These are phyloP conservation scores for Tausonia pullulans DNA, from an alignment of 1,284 basidiomycete genomes.

Conservation along the genomic window DNA sequence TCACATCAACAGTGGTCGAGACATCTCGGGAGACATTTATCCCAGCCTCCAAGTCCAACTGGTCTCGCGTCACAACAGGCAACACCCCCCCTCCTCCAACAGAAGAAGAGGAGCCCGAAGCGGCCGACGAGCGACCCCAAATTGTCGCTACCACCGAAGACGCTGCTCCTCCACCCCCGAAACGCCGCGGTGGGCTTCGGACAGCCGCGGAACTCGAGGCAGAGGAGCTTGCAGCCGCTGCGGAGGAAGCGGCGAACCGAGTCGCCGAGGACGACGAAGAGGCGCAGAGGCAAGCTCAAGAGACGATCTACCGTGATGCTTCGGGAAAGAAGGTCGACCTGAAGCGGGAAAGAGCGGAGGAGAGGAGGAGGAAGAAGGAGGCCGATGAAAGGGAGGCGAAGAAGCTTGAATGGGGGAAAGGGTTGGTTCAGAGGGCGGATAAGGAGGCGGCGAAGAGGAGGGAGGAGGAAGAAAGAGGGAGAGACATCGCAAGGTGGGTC, in stretches of 20 bases:
- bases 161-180: constrained; percentile 24
- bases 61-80: constrained; percentile 10
- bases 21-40: constrained; percentile 7
- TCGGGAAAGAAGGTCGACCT: constrained; percentile 81
- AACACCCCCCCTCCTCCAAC: constrained; percentile 10
- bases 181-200: constrained; percentile 58
- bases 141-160: constrained; percentile 19
- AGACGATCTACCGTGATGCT: constrained; percentile 89
- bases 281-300: constrained; percentile 54
- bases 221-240: constrained; percentile 35
- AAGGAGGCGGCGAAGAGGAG: constrained; percentile 52
- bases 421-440: constrained; percentile 73
- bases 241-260: constrained; percentile 43
- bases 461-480: constrained; percentile 52
- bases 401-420: constrained; percentile 96
- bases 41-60: constrained; percentile 4
- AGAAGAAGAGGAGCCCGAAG: neutral
- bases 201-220: constrained; percentile 43
- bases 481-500: constrained; percentile 55
- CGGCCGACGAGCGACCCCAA: constrained; percentile 20
- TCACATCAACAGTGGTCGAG: constrained; percentile 9
- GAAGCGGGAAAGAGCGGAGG: constrained; percentile 69
- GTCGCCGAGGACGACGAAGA: constrained; percentile 39
- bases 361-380: constrained; percentile 61
- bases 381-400: constrained; percentile 69